Conservation (phyloP, 2,329 filamentous ascomycete species). For the Stemphylium vesicarium region DNA sequence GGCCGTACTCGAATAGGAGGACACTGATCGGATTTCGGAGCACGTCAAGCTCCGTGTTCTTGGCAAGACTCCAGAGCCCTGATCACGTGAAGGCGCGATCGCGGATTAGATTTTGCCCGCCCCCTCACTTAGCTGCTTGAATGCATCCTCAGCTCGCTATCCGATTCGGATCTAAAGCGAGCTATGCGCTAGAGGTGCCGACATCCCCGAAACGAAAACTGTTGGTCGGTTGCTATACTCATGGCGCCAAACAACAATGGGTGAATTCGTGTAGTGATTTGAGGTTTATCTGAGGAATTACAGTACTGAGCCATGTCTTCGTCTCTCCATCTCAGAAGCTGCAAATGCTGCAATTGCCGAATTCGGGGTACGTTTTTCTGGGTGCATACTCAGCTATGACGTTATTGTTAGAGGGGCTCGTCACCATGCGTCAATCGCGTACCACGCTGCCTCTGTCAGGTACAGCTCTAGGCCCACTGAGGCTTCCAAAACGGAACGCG, state of each 20-base stretch:
- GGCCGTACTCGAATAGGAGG: no score
- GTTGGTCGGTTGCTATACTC: not conserved
- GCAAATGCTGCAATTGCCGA: not conserved
- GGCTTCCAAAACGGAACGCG: not conserved
- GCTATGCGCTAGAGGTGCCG: not conserved
- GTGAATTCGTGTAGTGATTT: no score
- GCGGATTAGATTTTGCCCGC: not conserved
- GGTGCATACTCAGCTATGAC: not conserved
- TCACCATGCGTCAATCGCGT: conserved; percentile 5
- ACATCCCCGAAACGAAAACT: not conserved
- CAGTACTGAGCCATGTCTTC: not conserved
- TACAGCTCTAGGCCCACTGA: not conserved
- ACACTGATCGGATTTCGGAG: no score
- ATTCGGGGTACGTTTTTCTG: not conserved
- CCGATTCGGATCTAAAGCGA: no score
- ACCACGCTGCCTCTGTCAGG: not conserved
- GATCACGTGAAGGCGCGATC: conserved; percentile 8
- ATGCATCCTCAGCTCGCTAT: no score
- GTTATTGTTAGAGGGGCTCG: not conserved
- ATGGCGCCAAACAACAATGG: no score
- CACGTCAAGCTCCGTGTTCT: not conserved
- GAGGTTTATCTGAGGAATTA: no score
- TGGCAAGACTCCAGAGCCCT: not conserved
- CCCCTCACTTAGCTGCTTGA: no score
- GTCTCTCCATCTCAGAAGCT: not conserved